phyloP scores from a whole-genome alignment of 2,329 filamentous ascomycete species.

The Juglanconis sp. region DNA sequence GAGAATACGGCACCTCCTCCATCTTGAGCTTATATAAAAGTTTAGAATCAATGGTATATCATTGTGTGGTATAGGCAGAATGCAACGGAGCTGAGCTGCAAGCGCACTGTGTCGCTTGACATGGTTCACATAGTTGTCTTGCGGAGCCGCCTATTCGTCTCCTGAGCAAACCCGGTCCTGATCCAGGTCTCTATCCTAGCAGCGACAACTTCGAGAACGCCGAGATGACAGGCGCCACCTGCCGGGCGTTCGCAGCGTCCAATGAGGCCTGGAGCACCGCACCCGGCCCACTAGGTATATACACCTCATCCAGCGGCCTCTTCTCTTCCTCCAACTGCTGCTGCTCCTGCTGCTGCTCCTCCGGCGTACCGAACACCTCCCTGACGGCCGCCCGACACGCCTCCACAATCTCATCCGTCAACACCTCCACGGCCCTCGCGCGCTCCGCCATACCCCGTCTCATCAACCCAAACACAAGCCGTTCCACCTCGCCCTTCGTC shows the following conservation, averaged over 20 bases:
- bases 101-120: too few species aligned
- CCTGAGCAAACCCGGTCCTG: background rate
- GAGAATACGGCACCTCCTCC: background rate
- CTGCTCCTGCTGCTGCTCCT: conserved; percentile 19
- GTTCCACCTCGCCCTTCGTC: conserved; percentile 67
- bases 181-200: conserved; percentile 36
- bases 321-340: conserved; percentile 19
- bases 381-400: conserved; percentile 63
- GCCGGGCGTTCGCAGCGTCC: conserved; percentile 41
- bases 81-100: background rate
- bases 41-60: conserved; percentile 1
- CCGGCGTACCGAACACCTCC: conserved; percentile 60
- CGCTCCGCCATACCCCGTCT: conserved; percentile 84
- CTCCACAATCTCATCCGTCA: conserved; percentile 71
- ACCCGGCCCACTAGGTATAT: conserved; percentile 44
- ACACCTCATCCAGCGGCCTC: conserved; percentile 24
- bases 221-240: conserved; percentile 48
- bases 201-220: conserved; percentile 48
- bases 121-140: too few species aligned
- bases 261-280: conserved; percentile 51
- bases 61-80: background rate
- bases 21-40: conserved; percentile 3
- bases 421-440: conserved; percentile 70
- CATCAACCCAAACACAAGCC: conserved; percentile 73
- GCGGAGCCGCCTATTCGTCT: too few species aligned